phyloP scores from a whole-genome alignment of 768 basidiomycete species.

The Termitomyces sp. region DNA sequence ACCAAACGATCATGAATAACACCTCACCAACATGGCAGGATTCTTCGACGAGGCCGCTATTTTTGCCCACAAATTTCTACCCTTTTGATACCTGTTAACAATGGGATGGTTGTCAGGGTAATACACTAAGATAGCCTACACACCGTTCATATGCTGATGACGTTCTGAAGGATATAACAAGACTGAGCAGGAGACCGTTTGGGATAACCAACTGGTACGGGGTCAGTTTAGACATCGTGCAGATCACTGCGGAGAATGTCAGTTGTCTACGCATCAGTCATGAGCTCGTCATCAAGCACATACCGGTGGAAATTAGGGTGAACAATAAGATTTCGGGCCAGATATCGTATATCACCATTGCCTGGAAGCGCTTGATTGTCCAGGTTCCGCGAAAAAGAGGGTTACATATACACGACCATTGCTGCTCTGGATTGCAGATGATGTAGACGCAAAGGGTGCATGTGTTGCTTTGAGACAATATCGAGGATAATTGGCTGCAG shows the following conservation, averaged over 20 bases:
- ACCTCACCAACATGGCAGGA: conserved; percentile 53
- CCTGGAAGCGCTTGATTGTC: conserved; percentile 48
- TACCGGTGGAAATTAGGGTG: conserved; percentile 54
- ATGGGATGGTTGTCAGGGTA: neutral
- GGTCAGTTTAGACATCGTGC: conserved; percentile 48
- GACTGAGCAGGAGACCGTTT: conserved; percentile 57
- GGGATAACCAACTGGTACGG: conserved; percentile 45
- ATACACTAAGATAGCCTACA: conserved; percentile 12
- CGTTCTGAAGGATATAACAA: conserved; percentile 71
- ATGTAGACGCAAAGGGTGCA: neutral
- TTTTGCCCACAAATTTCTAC: conserved; percentile 67
- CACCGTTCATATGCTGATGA: conserved; percentile 69
- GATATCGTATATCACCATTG: conserved; percentile 63
- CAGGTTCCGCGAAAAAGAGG: conserved; percentile 45
- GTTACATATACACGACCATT: conserved; percentile 43
- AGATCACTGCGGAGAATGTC: conserved; percentile 49
- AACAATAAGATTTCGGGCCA: conserved; percentile 66
- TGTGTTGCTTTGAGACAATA: neutral
- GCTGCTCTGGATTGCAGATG: neutral
- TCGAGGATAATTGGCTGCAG: neutral
- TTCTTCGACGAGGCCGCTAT: conserved; percentile 56
- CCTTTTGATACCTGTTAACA: conserved; percentile 54
- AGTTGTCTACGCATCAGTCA: conserved; percentile 5
- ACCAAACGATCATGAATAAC: neutral
- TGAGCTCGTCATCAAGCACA: conserved; percentile 6